Conservation (phyloP, 2,329 filamentous ascomycete species). For the Botrytis deweyae region DNA sequence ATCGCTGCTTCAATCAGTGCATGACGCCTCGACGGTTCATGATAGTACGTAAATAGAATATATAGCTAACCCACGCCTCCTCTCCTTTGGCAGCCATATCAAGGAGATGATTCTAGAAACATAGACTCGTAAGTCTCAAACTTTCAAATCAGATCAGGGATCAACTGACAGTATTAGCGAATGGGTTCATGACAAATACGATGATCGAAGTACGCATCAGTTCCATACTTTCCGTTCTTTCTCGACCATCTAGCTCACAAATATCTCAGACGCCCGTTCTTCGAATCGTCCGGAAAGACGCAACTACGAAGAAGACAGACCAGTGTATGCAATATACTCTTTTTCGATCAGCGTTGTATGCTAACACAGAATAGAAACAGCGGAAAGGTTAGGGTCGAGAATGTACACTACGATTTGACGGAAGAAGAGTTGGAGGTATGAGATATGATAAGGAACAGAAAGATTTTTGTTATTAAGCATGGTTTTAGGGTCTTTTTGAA, state of each 20-base stretch:
- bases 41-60: slow-evolving; percentile 43
- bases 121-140: slow-evolving; percentile 62
- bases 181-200: slow-evolving; percentile 92
- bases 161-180: slow-evolving; percentile 53
- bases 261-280: slow-evolving; percentile 31
- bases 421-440: slow-evolving; percentile 77
- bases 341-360: neutral
- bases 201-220: slow-evolving; percentile 60
- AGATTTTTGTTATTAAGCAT: slow-evolving; percentile 22
- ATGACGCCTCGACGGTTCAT: slow-evolving; percentile 39
- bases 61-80: slow-evolving; percentile 48
- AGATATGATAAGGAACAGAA: neutral
- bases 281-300: slow-evolving; percentile 19
- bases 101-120: slow-evolving; percentile 59
- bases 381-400: slow-evolving; percentile 78
- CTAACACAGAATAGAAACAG: slow-evolving; percentile 50
- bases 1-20: slow-evolving; percentile 35
- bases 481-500: slow-evolving; percentile 69
- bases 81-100: slow-evolving; percentile 56
- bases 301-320: slow-evolving; percentile 8
- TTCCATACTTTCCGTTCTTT: slow-evolving; percentile 8
- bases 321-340: slow-evolving; percentile 11
- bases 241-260: slow-evolving; percentile 29
- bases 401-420: slow-evolving; percentile 88
- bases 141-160: neutral